Percentiles rank a stretch among this genome's conserved stretches.
phyloP scores from a whole-genome alignment of 2,329 filamentous ascomycete genomes.

The Cytospora mali region DNA sequence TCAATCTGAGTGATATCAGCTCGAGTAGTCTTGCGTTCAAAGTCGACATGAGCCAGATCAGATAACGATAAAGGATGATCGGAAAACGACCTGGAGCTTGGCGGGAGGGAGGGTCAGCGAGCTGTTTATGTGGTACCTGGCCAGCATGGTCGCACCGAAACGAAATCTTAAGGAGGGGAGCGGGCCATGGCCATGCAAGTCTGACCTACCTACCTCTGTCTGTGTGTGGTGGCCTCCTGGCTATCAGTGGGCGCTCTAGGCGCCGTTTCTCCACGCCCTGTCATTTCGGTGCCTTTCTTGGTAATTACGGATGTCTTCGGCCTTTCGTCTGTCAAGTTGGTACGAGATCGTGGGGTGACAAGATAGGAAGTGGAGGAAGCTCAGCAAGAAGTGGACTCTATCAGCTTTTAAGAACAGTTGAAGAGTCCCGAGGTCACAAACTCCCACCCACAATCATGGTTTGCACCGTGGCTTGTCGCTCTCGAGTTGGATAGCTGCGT shows the following conservation, averaged over 20 bases:
- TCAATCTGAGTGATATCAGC: background rate
- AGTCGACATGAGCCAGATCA: background rate
- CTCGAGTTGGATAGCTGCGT: no score
- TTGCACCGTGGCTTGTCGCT: no score
- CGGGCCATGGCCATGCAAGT: background rate
- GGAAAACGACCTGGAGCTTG: background rate
- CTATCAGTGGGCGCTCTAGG: background rate
- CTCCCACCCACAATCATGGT: no score
- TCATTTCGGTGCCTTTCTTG: background rate
- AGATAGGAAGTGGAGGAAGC: no score
- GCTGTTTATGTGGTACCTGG: no score
- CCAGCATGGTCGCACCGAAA: no score
- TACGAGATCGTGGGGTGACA: no score
- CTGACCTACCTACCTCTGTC: background rate
- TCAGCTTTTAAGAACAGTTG: no score
- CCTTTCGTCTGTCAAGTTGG: no score
- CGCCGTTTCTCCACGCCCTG: background rate
- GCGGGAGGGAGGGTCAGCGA: background rate
- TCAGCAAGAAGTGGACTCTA: no score
- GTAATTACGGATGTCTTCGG: background rate
- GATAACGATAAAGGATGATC: background rate
- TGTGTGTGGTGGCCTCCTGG: background rate
- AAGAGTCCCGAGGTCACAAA: no score
- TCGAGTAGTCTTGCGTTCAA: background rate
- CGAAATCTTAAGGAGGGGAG: no score